These are phyloP conservation scores for Thinopyrum elongatum DNA, from an alignment of 176 grass and related monocot species.

Conservation along the genomic window DNA sequence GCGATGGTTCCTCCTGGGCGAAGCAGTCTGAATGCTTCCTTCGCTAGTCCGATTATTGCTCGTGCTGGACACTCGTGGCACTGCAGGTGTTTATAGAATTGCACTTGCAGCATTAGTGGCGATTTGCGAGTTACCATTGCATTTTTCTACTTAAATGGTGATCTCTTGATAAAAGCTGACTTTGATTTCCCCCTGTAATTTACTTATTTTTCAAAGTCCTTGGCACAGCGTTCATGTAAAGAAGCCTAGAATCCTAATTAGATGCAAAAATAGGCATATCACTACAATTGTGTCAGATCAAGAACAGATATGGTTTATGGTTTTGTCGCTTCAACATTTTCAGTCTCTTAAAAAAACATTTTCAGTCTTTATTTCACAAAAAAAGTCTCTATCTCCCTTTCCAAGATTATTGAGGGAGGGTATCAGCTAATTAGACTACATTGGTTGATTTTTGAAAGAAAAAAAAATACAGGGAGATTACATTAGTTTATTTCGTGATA, in stretches of 20 bases:
- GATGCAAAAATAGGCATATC: not conserved
- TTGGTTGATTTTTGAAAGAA: not conserved
- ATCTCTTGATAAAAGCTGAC: not conserved
- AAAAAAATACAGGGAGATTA: not conserved
- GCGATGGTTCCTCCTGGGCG: conserved; percentile 72
- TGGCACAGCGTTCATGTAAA: not conserved
- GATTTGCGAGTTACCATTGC: not conserved
- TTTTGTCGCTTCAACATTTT: not conserved
- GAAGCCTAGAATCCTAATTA: not conserved
- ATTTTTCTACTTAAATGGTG: not conserved
- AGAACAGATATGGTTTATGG: not conserved
- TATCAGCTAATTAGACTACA: not conserved
- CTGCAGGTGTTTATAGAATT: conserved; percentile 29
- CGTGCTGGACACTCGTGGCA: conserved; percentile 79
- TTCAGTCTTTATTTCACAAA: not conserved
- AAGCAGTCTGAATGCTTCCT: conserved; percentile 71
- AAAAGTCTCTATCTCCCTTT: not conserved
- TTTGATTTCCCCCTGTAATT: too few species aligned
- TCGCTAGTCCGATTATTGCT: conserved; percentile 57
- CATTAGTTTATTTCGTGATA: not conserved
- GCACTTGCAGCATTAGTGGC: not conserved
- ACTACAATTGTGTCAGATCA: not conserved
- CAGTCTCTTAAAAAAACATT: not conserved
- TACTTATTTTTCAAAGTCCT: not conserved
- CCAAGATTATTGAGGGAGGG: not conserved